Percentiles rank a stretch among this genome's conserved stretches.
Conservation (phyloP, 2,329 filamentous ascomycete species). For the Tolypocladium guangdongense region DNA sequence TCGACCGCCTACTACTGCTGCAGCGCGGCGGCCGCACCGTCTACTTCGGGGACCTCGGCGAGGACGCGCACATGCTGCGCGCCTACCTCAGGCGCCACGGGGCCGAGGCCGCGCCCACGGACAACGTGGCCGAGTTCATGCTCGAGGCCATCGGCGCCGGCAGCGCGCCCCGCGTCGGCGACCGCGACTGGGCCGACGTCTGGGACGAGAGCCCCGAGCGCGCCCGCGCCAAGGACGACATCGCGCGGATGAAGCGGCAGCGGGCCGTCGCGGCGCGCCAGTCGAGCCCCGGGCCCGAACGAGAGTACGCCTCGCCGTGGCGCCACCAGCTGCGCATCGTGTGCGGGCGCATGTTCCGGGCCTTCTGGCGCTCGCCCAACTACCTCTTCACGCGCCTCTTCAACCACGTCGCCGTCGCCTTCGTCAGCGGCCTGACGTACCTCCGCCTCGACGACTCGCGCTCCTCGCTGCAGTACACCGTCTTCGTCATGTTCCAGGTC, state of each 20-base stretch:
- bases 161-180: conserved; percentile 58
- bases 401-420: conserved; percentile 68
- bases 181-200: conserved; percentile 69
- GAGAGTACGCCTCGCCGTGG: conserved; percentile 74
- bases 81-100: conserved; percentile 50
- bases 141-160: conserved; percentile 74
- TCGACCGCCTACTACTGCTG: conserved; percentile 70
- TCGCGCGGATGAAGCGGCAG: conserved; percentile 53
- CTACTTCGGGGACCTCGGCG: conserved; percentile 77
- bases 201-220: conserved; percentile 67
- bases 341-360: conserved; percentile 58
- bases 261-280: conserved; percentile 31
- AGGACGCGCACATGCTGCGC: conserved; percentile 61
- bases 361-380: conserved; percentile 79
- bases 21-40: conserved; percentile 70
- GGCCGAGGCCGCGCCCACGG: conserved; percentile 43
- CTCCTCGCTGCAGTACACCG: conserved; percentile 67
- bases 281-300: conserved; percentile 45
- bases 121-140: conserved; percentile 68
- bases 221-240: conserved; percentile 53
- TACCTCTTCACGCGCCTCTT: conserved; percentile 84
- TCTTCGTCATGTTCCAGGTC: conserved; percentile 87
- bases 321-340: conserved; percentile 71
- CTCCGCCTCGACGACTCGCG: conserved; percentile 67
- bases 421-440: conserved; percentile 72